A percentile compares a stretch with the other conserved stretches of the same genome.
phyloP scores from a whole-genome alignment of 106 monocot genomes.

The Platanthera zijinensis region DNA sequence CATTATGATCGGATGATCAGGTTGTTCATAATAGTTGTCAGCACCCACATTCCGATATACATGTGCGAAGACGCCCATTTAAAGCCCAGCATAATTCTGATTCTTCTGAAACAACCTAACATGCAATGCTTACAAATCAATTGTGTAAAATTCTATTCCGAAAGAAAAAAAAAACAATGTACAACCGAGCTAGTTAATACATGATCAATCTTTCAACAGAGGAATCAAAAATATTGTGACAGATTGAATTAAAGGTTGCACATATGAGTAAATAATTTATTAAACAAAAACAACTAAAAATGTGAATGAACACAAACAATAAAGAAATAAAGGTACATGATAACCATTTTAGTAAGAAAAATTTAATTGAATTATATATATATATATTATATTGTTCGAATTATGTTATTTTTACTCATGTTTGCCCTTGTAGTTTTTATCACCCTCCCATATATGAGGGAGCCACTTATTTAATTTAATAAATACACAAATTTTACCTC shows the following conservation, averaged over 20 bases:
- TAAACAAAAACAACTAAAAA: not conserved
- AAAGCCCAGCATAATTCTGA: conserved; percentile 26
- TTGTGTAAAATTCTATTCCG: conserved; percentile 77
- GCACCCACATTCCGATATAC: no score
- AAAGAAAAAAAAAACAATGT: not conserved
- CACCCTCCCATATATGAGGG: no score
- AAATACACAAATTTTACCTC: no score
- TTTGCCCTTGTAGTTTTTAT: no score
- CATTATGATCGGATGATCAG: no score
- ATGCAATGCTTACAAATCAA: conserved; percentile 70
- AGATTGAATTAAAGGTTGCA: not conserved
- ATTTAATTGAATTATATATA: not conserved
- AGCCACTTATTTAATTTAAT: no score
- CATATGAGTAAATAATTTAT: not conserved
- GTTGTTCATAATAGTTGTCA: no score
- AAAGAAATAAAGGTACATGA: not conserved
- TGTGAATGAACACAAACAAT: not conserved
- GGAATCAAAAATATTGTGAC: not conserved
- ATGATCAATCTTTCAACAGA: not conserved
- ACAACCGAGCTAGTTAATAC: not conserved
- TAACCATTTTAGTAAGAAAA: not conserved
- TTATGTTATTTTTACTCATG: no score
- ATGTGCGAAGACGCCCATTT: no score
- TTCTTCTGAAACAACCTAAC: conserved; percentile 67
- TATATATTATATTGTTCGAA: not conserved